Percentiles rank a stretch among this genome's conserved stretches.
These are phyloP conservation scores for Penicillium digitatum DNA, from an alignment of 2,329 filamentous ascomycete species.

Conservation along the genomic window DNA sequence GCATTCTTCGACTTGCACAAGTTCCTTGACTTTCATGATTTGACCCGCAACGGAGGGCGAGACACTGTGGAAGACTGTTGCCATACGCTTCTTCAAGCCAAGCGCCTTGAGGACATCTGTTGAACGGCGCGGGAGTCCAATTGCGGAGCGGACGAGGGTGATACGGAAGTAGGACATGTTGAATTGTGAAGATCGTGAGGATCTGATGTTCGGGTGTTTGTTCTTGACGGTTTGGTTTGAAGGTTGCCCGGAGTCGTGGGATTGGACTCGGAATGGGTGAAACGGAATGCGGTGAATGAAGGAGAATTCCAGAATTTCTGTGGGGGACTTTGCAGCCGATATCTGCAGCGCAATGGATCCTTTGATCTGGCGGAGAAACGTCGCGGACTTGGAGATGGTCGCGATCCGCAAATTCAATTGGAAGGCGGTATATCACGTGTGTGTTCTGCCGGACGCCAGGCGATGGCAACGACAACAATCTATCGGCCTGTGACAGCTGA, in stretches of 20 bases:
- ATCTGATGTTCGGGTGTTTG: slow-evolving; percentile 1
- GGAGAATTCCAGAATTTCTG: background rate
- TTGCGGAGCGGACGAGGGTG: slow-evolving; percentile 82
- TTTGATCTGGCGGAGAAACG: background rate
- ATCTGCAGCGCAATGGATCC: background rate
- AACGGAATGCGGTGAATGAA: background rate
- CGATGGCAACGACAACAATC: slow-evolving; percentile 16
- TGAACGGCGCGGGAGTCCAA: slow-evolving; percentile 77
- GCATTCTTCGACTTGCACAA: slow-evolving; percentile 79
- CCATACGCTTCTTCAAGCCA: slow-evolving; percentile 77
- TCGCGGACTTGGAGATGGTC: background rate
- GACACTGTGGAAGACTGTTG: slow-evolving; percentile 86
- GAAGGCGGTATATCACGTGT: slow-evolving; percentile 36
- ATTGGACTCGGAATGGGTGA: background rate
- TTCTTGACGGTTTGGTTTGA: background rate
- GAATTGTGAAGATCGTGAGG: background rate
- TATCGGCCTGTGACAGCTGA: background rate
- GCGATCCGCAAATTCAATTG: slow-evolving; percentile 12
- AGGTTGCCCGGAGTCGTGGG: background rate
- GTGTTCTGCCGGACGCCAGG: slow-evolving; percentile 15
- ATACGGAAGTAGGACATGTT: slow-evolving; percentile 82
- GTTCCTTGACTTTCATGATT: slow-evolving; percentile 90
- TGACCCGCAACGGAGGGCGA: slow-evolving; percentile 77
- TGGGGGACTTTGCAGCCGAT: background rate
- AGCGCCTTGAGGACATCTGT: slow-evolving; percentile 78